These are phyloP conservation scores for Ustilago xerochloae DNA, from an alignment of 1,284 basidiomycete genomes.

Conservation along the genomic window DNA sequence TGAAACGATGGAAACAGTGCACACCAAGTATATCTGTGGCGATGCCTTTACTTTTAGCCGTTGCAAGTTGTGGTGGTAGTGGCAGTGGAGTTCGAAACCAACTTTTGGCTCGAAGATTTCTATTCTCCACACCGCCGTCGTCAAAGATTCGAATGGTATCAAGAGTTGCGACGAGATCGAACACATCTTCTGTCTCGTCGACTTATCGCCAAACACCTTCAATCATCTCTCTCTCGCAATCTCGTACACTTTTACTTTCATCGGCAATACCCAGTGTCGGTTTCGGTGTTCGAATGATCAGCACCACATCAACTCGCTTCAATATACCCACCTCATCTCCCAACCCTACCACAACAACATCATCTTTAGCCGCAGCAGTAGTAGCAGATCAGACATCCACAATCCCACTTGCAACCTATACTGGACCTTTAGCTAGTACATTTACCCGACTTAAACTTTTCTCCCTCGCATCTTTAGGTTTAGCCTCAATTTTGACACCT, in stretches of 20 bases:
- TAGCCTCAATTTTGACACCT: slow-evolving; percentile 79
- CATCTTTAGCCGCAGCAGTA: too few species aligned
- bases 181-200: too few species aligned
- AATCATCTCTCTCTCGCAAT: too few species aligned
- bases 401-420: slow-evolving; percentile 55
- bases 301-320: slow-evolving; percentile 5
- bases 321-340: not conserved
- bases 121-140: not conserved
- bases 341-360: not conserved
- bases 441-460: slow-evolving; percentile 84
- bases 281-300: too few species aligned
- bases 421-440: slow-evolving; percentile 77
- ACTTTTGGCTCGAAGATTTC: not conserved
- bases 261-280: too few species aligned
- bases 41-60: not conserved
- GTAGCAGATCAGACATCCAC: too few species aligned
- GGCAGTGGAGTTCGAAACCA: not conserved
- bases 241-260: too few species aligned
- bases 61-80: too few species aligned
- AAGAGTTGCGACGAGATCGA: not conserved
- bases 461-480: slow-evolving; percentile 80
- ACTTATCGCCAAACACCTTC: too few species aligned
- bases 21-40: not conserved
- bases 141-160: not conserved
- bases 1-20: not conserved